These are phyloP conservation scores for Diaporthe australafricana DNA, from an alignment of 2,329 filamentous ascomycete species.

Conservation along the genomic window DNA sequence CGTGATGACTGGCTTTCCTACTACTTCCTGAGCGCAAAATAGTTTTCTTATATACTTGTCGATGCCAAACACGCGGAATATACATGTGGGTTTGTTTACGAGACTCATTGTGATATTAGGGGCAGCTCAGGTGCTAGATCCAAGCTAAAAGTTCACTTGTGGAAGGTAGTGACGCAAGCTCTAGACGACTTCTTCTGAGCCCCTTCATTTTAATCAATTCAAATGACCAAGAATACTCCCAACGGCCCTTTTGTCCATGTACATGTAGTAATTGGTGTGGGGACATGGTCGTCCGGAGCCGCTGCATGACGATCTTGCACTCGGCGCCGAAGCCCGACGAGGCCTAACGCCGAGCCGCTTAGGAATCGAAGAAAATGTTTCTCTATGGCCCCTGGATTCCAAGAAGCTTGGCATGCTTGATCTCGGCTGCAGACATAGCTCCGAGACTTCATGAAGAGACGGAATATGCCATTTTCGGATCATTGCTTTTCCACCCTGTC, in stretches of 20 bases:
- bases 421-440: not conserved
- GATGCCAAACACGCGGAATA: too few relatives aligned
- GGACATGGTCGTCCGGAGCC: not conserved
- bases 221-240: not conserved
- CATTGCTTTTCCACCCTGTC: not conserved
- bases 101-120: not conserved
- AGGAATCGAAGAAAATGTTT: not conserved
- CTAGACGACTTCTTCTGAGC: not conserved
- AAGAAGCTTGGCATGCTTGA: not conserved
- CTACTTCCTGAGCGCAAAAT: not conserved
- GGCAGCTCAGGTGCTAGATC: not conserved
- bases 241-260: not conserved
- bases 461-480: not conserved
- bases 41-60: not conserved
- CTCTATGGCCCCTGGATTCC: too few relatives aligned
- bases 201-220: not conserved
- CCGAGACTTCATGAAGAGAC: not conserved
- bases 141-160: not conserved
- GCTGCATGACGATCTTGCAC: not conserved
- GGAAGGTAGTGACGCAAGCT: constrained; percentile 6
- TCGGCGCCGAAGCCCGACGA: not conserved
- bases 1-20: too few relatives aligned
- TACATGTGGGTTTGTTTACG: accelerated
- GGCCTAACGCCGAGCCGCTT: not conserved
- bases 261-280: not conserved